Evolutionary conservation across 2,329 filamentous ascomycete genomes (phyloP).

Genomic region (Cladosporium sp.): DNA sequence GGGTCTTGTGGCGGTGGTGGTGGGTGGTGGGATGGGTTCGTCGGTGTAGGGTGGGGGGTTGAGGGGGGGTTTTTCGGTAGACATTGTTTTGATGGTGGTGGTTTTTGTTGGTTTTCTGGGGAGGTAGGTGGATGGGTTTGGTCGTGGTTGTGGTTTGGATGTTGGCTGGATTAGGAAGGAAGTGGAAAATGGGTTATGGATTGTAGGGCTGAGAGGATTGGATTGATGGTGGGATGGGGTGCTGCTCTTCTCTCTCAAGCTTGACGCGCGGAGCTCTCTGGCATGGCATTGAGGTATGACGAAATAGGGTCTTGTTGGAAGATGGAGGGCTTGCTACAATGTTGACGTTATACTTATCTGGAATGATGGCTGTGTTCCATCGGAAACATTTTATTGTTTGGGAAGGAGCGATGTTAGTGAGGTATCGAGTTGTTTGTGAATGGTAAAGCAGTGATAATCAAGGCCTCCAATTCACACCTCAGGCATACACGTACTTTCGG

Average conservation of each 20-base stretch:
- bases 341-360: background rate
- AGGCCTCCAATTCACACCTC: too few species aligned
- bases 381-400: too few species aligned
- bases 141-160: background rate
- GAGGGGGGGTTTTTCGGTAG: slow-evolving; percentile 32
- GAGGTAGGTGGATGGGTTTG: too few species aligned
- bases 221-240: background rate
- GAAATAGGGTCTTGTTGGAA: too few species aligned
- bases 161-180: background rate
- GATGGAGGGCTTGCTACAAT: too few species aligned
- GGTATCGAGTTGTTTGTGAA: too few species aligned
- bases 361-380: background rate
- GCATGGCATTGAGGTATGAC: slow-evolving; percentile 5
- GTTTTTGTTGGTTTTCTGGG: background rate
- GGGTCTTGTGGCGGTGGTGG: slow-evolving; percentile 20
- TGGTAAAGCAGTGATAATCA: too few species aligned
- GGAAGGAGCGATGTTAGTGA: too few species aligned
- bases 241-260: background rate
- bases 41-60: slow-evolving; percentile 44
- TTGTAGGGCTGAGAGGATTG: background rate
- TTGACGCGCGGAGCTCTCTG: slow-evolving; percentile 2
- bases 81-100: slow-evolving; percentile 22
- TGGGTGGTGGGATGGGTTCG: slow-evolving; percentile 13
- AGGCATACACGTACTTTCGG: too few species aligned
- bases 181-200: background rate